These are phyloP conservation scores for Populus euphratica DNA, from an alignment of 345 rosid genomes.

Conservation along the genomic window DNA sequence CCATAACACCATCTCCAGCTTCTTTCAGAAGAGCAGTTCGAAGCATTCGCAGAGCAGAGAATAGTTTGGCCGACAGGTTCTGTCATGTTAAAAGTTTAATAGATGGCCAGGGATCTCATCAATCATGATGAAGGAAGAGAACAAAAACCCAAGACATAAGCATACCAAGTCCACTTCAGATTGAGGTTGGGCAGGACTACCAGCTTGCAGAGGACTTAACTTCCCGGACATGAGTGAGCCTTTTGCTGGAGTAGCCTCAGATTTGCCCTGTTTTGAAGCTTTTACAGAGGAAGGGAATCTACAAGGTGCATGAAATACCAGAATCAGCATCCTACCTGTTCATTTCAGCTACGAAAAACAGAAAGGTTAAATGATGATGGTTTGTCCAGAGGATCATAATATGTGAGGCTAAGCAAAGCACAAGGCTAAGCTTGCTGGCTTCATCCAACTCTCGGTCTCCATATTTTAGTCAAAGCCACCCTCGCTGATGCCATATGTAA, in stretches of 20 bases:
- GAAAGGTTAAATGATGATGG: not conserved
- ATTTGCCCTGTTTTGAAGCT: conserved; percentile 51
- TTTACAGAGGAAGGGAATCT: conserved; percentile 74
- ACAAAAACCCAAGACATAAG: conserved; percentile 6
- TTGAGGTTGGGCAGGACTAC: conserved; percentile 38
- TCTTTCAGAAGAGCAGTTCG: conserved; percentile 77
- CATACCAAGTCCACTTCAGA: conserved; percentile 66
- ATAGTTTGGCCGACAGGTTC: conserved; percentile 72
- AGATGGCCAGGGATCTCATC: conserved; percentile 3
- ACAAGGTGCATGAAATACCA: conserved; percentile 20
- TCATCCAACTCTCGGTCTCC: not conserved
- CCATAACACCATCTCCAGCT: conserved; percentile 78
- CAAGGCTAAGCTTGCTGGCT: not conserved
- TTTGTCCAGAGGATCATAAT: not conserved
- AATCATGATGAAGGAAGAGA: conserved; percentile 2
- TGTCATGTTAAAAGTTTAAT: conserved; percentile 22
- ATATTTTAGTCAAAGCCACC: not conserved
- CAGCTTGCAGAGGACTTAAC: conserved; percentile 45
- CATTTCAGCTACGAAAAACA: not conserved
- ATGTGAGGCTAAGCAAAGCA: not conserved
- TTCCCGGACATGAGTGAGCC: conserved; percentile 46
- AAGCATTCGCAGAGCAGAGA: conserved; percentile 64
- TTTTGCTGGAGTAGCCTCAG: conserved; percentile 63
- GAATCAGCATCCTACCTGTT: conserved; percentile 8
- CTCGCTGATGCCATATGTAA: not conserved